A percentile compares a stretch with the other conserved stretches of the same genome.
Conservation (phyloP, 108 stramenopile genomes). For the Aurantiochytrium sp. region DNA sequence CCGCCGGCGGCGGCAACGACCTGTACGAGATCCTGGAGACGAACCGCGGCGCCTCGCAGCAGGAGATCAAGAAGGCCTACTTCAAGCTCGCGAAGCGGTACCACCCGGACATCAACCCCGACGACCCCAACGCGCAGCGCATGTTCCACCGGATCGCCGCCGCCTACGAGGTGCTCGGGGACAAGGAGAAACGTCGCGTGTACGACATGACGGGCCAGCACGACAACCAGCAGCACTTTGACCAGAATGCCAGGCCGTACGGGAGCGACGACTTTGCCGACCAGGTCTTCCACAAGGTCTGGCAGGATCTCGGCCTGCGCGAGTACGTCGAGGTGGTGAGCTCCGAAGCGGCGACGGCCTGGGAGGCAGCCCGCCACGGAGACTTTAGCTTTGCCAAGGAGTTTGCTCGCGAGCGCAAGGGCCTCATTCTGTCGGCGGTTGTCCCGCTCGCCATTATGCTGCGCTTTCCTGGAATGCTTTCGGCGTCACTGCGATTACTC, state of each 20-base stretch:
- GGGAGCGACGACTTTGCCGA: neutral
- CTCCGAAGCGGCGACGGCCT: neutral
- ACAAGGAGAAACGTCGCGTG: constrained; percentile 3
- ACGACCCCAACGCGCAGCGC: constrained; percentile 21
- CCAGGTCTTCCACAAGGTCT: constrained; percentile 9
- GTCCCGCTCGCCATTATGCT: neutral
- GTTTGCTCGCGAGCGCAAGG: constrained; percentile 22
- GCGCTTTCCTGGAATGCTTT: neutral
- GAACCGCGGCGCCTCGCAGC: constrained; percentile 23
- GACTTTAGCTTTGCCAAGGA: constrained; percentile 5
- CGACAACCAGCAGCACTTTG: neutral
- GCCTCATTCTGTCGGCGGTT: neutral
- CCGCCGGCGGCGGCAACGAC: neutral
- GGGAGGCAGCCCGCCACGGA: neutral
- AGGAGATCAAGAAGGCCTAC: constrained; percentile 43
- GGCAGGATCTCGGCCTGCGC: neutral
- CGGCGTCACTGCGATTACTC: neutral
- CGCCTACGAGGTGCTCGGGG: constrained; percentile 36
- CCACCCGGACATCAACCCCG: constrained; percentile 40
- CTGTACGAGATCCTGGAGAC: constrained; percentile 4
- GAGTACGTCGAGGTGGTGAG: constrained; percentile 1
- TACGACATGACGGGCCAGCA: constrained; percentile 33
- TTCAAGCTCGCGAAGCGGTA: constrained; percentile 30
- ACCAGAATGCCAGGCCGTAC: neutral
- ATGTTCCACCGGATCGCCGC: constrained; percentile 34